phyloP scores from a whole-genome alignment of 352 stramenopile genomes.

The Elongisporangium anandrum region DNA sequence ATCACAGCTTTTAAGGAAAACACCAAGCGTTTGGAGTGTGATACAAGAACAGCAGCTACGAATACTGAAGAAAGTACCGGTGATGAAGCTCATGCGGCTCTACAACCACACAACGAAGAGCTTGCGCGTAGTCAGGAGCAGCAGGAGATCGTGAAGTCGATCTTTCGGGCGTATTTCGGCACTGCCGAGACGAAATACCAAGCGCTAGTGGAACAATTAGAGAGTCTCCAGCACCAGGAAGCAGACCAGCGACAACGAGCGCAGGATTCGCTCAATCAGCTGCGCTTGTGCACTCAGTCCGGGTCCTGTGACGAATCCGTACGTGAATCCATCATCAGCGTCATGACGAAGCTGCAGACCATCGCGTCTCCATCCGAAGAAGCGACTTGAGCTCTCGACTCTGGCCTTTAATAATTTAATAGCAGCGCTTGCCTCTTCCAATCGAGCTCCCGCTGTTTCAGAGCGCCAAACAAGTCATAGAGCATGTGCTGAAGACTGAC shows the following conservation, averaged over 20 bases:
- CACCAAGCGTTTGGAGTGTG: not conserved
- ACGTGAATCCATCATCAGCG: not conserved
- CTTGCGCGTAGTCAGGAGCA: not conserved
- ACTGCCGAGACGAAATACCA: not conserved
- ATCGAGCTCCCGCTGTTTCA: too few species aligned
- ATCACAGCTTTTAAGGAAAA: not conserved
- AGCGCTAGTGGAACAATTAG: not conserved
- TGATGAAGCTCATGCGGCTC: not conserved
- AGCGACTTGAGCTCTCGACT: too few species aligned
- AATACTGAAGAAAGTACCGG: not conserved
- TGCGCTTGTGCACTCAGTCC: not conserved
- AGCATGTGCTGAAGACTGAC: not conserved
- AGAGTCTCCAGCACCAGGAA: not conserved
- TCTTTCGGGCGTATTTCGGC: not conserved
- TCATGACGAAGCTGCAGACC: not conserved
- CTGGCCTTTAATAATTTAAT: not conserved
- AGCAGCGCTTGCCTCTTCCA: not conserved
- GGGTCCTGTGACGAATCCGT: not conserved
- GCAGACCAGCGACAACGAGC: not conserved
- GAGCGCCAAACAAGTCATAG: too few species aligned
- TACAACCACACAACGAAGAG: not conserved
- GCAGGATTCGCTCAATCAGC: not conserved
- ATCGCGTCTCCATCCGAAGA: not conserved
- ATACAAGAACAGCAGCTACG: not conserved
- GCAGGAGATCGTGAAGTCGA: not conserved